phyloP scores from a whole-genome alignment of 768 basidiomycete species.

The Leccinum longicurvipes region DNA sequence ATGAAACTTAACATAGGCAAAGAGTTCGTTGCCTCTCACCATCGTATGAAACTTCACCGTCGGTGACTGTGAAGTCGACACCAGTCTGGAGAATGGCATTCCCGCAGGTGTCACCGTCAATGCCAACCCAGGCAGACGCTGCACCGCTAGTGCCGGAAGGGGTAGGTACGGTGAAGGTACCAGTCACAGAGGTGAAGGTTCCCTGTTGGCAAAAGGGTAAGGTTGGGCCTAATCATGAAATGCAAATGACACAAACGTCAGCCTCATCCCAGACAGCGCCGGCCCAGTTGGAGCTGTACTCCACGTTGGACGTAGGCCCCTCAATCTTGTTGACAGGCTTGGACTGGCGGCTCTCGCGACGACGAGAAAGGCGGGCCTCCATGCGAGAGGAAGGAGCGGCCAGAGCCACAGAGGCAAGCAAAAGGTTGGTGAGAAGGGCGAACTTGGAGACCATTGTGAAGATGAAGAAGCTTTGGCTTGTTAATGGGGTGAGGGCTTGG shows the following conservation, averaged over 20 bases:
- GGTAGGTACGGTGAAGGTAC: slow-evolving; percentile 9
- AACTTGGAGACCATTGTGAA: slow-evolving; percentile 18
- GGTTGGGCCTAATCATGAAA: background rate
- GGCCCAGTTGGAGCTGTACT: slow-evolving; percentile 22
- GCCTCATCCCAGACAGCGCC: slow-evolving; percentile 14
- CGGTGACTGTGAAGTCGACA: slow-evolving; percentile 4
- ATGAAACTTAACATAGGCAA: background rate
- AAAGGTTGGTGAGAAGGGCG: slow-evolving; percentile 13
- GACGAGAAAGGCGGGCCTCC: slow-evolving; percentile 13
- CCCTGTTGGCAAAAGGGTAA: slow-evolving; percentile 2
- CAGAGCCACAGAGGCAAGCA: slow-evolving; percentile 18
- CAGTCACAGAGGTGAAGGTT: slow-evolving; percentile 12
- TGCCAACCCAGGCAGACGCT: slow-evolving; percentile 17
- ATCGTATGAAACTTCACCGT: slow-evolving; percentile 1
- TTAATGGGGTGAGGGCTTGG: background rate
- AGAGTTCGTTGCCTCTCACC: background rate
- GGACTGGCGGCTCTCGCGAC: slow-evolving; percentile 12
- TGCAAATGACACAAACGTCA: slow-evolving; percentile 7
- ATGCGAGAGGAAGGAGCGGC: slow-evolving; percentile 17
- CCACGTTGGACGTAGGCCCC: background rate
- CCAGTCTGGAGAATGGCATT: slow-evolving; percentile 14
- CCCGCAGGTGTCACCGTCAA: slow-evolving; percentile 9
- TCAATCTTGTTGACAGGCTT: slow-evolving; percentile 4
- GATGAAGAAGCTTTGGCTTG: background rate
- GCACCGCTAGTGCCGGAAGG: background rate